Evolutionary conservation across 129 eudicot species (phyloP).

Genomic region (Scalesia atractyloides): DNA sequence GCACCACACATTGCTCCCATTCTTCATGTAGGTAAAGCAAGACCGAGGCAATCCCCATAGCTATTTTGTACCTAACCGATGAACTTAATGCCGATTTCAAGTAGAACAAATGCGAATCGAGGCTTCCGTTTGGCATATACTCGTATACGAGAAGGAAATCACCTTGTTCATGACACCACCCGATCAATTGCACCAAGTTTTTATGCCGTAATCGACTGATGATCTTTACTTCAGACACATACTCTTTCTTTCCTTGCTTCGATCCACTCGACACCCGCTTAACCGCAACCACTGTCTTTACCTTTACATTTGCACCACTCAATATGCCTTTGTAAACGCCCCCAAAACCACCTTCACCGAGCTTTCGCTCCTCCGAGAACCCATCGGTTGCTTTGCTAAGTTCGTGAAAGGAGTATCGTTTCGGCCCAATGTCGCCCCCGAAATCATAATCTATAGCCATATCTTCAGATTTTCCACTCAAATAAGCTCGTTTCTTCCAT

Average conservation of each 20-base stretch:
- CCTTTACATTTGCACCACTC: not conserved
- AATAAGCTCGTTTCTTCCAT: slow-evolving; percentile 28
- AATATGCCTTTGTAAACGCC: slow-evolving; percentile 55
- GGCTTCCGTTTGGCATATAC: slow-evolving; percentile 60
- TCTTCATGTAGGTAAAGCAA: slow-evolving; percentile 53
- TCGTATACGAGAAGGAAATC: slow-evolving; percentile 62
- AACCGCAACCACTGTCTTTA: slow-evolving; percentile 37
- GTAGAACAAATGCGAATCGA: slow-evolving; percentile 48
- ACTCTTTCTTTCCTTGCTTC: slow-evolving; percentile 56
- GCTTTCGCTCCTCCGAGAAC: slow-evolving; percentile 50
- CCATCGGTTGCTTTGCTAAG: slow-evolving; percentile 41
- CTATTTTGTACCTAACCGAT: slow-evolving; percentile 48
- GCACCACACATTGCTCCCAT: slow-evolving; percentile 66
- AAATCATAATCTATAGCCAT: slow-evolving; percentile 35
- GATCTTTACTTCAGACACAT: slow-evolving; percentile 46
- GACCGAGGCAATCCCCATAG: slow-evolving; percentile 43
- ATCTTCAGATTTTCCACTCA: slow-evolving; percentile 15
- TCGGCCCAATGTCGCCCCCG: slow-evolving; percentile 45
- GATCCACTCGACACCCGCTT: slow-evolving; percentile 49
- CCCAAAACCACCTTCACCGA: slow-evolving; percentile 62
- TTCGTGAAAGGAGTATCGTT: slow-evolving; percentile 37
- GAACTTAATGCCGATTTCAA: slow-evolving; percentile 25
- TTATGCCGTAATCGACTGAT: slow-evolving; percentile 47
- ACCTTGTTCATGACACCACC: slow-evolving; percentile 58
- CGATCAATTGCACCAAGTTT: slow-evolving; percentile 54